A percentile compares a stretch with the other conserved stretches of the same genome.
phyloP scores from a whole-genome alignment of 768 basidiomycete genomes.

The Termitomyces sp. region DNA sequence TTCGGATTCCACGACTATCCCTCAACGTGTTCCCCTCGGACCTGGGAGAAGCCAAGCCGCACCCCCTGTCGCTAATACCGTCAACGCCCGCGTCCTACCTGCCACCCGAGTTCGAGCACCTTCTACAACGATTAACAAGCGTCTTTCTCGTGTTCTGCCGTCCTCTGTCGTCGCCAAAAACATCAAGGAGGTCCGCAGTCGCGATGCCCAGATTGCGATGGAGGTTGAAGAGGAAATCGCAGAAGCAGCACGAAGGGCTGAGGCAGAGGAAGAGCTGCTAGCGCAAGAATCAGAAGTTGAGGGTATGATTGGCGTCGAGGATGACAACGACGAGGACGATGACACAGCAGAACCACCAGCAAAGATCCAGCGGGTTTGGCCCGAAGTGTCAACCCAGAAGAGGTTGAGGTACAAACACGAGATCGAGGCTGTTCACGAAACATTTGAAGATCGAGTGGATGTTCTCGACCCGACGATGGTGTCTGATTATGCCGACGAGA shows the following conservation, averaged over 20 bases:
- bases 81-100: conserved; percentile 30
- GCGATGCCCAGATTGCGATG: conserved; percentile 49
- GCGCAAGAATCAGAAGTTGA: conserved; percentile 52
- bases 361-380: conserved; percentile 58
- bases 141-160: conserved; percentile 38
- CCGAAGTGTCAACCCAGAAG: conserved; percentile 62
- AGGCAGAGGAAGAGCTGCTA: conserved; percentile 35
- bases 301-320: conserved; percentile 53
- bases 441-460: conserved; percentile 64
- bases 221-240: conserved; percentile 50
- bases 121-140: conserved; percentile 22
- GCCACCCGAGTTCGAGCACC: conserved; percentile 23
- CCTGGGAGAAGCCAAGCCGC: conserved; percentile 45
- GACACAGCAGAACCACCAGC: conserved; percentile 24
- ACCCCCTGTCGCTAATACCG: conserved; percentile 35
- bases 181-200: conserved; percentile 27
- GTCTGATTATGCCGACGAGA: conserved; percentile 97
- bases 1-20: conserved; percentile 55
- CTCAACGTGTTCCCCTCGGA: conserved; percentile 68
- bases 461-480: conserved; percentile 91
- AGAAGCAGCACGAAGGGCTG: conserved; percentile 23
- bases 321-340: conserved; percentile 40
- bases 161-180: conserved; percentile 35
- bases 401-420: conserved; percentile 52
- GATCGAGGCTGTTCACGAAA: conserved; percentile 64